These are phyloP conservation scores for Colletotrichum eremochloae DNA, from an alignment of 2,329 filamentous ascomycete species.

Conservation along the genomic window DNA sequence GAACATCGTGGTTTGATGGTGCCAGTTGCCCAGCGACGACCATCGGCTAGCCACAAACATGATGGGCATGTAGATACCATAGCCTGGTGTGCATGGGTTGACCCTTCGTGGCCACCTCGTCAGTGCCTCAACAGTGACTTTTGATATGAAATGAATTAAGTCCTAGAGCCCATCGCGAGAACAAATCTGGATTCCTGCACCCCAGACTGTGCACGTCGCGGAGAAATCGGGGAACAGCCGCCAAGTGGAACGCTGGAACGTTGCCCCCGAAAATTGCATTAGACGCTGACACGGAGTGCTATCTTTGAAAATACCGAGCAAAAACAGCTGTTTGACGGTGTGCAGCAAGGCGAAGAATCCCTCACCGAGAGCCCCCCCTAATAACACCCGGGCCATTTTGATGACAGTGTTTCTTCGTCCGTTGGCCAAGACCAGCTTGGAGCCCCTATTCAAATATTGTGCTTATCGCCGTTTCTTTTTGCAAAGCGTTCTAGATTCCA, in stretches of 20 bases:
- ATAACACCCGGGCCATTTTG: not conserved
- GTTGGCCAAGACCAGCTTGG: not conserved
- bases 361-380: constrained; percentile 1
- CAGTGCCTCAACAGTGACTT: not conserved
- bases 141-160: not conserved
- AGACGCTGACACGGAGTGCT: constrained; percentile 4
- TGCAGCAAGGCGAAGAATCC: not conserved
- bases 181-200: constrained; percentile 13
- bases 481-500: not conserved
- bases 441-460: not conserved
- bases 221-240: constrained; percentile 15
- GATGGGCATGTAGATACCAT: not conserved
- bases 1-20: no score
- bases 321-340: not conserved
- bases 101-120: not conserved
- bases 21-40: not conserved
- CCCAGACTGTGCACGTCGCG: constrained; percentile 16
- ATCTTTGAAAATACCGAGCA: constrained; percentile 19
- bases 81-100: not conserved
- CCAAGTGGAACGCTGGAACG: constrained; percentile 8
- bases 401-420: not conserved
- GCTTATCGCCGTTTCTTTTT: constrained; percentile 21
- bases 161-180: not conserved
- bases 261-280: constrained; percentile 31
- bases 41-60: not conserved